Evolutionary conservation across 176 grass and related monocot species (phyloP).

Genomic region (Oryza rufipogon): DNA sequence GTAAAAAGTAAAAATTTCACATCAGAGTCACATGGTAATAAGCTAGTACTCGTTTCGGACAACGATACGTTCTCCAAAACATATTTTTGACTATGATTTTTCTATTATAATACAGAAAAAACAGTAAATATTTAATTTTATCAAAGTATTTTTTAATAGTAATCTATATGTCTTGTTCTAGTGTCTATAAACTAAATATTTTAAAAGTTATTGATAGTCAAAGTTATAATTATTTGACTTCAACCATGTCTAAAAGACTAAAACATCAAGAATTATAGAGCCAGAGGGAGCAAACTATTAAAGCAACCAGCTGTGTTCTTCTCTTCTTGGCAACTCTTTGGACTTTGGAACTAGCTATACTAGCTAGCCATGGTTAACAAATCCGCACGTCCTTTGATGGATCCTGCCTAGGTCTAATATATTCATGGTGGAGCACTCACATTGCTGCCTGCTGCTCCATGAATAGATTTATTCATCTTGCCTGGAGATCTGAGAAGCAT

Average conservation of each 20-base stretch:
- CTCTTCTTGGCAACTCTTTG: slow-evolving; percentile 25
- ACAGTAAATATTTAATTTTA: too few species aligned
- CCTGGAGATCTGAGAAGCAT: slow-evolving; percentile 51
- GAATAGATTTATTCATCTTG: slow-evolving; percentile 46
- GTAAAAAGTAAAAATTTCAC: neutral
- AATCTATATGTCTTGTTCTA: too few species aligned
- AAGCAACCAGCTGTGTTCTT: neutral
- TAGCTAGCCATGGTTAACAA: slow-evolving; percentile 6
- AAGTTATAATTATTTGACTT: too few species aligned
- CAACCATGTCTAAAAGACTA: too few species aligned
- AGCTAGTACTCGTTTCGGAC: neutral
- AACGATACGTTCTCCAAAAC: too few species aligned
- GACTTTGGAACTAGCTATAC: slow-evolving; percentile 2
- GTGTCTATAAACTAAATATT: too few species aligned
- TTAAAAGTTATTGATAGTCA: too few species aligned
- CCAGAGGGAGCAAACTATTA: neutral
- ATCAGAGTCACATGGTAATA: slow-evolving; percentile 16
- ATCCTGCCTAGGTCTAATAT: slow-evolving; percentile 26
- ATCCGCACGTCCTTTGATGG: slow-evolving; percentile 28
- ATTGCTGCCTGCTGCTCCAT: slow-evolving; percentile 16
- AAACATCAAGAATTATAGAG: neutral
- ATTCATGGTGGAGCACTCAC: slow-evolving; percentile 43
- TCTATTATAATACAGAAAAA: too few species aligned
- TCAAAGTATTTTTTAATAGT: too few species aligned
- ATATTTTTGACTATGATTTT: too few species aligned